Evolutionary conservation across 352 stramenopile species (phyloP).

Genomic region (Pythium folliculosum): DNA sequence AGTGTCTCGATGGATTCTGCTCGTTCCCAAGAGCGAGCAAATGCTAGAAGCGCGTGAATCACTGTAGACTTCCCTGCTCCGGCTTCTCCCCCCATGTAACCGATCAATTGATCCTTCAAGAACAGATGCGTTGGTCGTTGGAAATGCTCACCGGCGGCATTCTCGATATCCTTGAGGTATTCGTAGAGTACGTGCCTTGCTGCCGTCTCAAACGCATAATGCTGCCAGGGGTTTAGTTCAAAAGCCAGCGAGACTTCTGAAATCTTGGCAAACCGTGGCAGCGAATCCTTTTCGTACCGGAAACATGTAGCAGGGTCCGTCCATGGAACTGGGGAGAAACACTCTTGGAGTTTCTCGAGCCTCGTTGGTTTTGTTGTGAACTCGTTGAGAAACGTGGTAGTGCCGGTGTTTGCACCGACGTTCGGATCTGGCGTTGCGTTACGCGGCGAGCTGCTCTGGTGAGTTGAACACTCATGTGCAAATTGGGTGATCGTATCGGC

Average conservation of each 20-base stretch:
- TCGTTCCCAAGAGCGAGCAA: constrained; percentile 2
- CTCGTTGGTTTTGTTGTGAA: background rate
- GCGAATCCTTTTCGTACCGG: background rate
- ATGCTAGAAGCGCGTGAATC: constrained; percentile 2
- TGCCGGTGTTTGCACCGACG: background rate
- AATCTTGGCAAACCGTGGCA: constrained; percentile 3
- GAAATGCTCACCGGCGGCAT: background rate
- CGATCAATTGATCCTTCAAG: background rate
- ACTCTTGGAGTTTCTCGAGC: background rate
- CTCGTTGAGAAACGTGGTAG: background rate
- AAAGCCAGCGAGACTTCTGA: constrained; percentile 4
- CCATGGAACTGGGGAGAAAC: constrained; percentile 9
- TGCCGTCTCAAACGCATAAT: constrained; percentile 8
- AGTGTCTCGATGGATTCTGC: constrained; percentile 3
- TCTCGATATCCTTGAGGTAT: constrained; percentile 5
- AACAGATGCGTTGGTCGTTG: background rate
- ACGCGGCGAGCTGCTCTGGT: background rate
- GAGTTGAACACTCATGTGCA: background rate
- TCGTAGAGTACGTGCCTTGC: constrained; percentile 7
- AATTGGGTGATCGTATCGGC: background rate
- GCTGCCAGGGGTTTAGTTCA: constrained; percentile 9
- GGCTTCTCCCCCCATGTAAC: constrained; percentile 4
- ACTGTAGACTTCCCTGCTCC: constrained; percentile 3
- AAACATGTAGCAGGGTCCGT: background rate
- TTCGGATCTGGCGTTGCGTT: no score